phyloP scores from a whole-genome alignment of 2,329 filamentous ascomycete genomes.

The Chrysosporium keratinophilum region DNA sequence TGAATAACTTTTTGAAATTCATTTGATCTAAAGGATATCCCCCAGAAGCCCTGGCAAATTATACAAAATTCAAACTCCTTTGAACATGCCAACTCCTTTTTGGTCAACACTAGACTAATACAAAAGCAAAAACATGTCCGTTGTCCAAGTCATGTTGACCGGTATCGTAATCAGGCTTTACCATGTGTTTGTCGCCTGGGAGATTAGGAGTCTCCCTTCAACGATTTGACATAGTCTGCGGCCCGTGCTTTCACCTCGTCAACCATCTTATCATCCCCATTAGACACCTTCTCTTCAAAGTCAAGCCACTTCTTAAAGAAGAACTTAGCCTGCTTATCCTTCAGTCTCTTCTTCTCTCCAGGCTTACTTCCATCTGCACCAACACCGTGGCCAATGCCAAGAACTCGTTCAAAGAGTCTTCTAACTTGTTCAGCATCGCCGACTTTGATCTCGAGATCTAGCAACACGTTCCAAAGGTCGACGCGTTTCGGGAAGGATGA shows the following conservation, averaged over 20 bases:
- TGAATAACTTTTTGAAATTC: conserved; percentile 6
- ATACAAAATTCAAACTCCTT: background rate
- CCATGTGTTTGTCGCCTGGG: background rate
- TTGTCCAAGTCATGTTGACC: background rate
- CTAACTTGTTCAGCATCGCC: conserved; percentile 56
- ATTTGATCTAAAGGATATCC: conserved; percentile 5
- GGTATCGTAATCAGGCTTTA: background rate
- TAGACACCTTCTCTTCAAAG: conserved; percentile 61
- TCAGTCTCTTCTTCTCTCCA: conserved; percentile 52
- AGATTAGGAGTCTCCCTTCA: conserved; percentile 22
- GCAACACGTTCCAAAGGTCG: conserved; percentile 84
- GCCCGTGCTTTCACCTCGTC: conserved; percentile 62
- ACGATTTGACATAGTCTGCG: conserved; percentile 53
- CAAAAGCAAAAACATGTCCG: background rate
- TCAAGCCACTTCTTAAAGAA: conserved; percentile 89
- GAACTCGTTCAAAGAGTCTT: conserved; percentile 70
- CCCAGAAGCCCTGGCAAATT: background rate
- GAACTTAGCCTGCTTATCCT: conserved; percentile 69
- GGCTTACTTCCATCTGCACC: conserved; percentile 32
- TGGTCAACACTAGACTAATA: background rate
- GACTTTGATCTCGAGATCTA: conserved; percentile 66
- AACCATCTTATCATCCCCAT: conserved; percentile 56
- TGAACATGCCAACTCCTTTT: background rate
- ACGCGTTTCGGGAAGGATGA: conserved; percentile 77
- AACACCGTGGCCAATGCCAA: conserved; percentile 35